Evolutionary conservation across 805 yeast species (phyloP).

Genomic region (Yarrowia sp.): DNA sequence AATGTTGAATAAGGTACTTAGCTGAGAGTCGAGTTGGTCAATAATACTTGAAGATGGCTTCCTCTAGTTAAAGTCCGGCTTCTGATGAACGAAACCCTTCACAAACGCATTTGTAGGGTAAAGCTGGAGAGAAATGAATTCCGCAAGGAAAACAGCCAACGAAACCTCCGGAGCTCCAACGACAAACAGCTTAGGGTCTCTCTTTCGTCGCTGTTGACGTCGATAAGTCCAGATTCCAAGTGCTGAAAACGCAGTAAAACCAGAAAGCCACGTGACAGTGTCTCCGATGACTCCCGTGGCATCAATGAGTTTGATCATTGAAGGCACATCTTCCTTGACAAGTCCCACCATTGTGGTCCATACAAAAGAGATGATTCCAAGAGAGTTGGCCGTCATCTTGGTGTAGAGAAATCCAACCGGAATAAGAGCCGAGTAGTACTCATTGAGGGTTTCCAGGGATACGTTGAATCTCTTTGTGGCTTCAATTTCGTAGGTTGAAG

Average conservation of each 20-base stretch:
- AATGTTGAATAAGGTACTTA: too few relatives aligned
- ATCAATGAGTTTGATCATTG: background rate
- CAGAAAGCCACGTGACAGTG: background rate
- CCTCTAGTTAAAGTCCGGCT: too few relatives aligned
- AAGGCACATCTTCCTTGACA: background rate
- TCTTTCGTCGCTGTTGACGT: background rate
- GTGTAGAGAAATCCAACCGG: background rate
- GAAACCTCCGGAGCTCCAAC: background rate
- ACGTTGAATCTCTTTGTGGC: background rate
- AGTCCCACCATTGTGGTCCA: background rate
- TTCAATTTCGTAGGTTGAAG: background rate
- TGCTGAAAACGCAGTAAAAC: background rate
- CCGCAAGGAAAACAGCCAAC: background rate
- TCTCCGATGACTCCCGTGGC: slow-evolving; percentile 2
- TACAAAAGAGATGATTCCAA: background rate
- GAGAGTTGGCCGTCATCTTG: background rate
- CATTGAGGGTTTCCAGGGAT: background rate
- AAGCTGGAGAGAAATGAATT: background rate
- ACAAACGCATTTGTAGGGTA: too few relatives aligned
- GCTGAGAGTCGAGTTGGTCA: too few relatives aligned
- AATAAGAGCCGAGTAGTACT: background rate
- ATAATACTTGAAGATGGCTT: too few relatives aligned
- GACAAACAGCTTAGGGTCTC: background rate
- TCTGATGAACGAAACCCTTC: too few relatives aligned
- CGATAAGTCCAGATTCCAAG: background rate